A percentile compares a stretch with the other conserved stretches of the same genome.
phyloP scores from a whole-genome alignment of 805 yeast genomes.

The Danielia oregonensis region DNA sequence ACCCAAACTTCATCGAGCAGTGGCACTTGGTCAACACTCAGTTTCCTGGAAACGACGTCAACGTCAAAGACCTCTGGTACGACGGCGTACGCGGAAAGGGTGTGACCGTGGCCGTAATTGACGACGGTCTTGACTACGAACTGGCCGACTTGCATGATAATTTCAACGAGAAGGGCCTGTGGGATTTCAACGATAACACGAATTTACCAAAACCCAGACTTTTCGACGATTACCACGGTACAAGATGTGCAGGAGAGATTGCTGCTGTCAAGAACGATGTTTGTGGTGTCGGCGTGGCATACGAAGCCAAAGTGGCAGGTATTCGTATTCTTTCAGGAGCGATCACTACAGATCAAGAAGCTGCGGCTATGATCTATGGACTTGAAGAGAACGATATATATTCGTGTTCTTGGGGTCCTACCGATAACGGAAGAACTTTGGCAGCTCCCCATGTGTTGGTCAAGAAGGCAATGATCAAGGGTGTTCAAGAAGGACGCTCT shows the following conservation, averaged over 20 bases:
- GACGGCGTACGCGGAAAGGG: constrained; percentile 79
- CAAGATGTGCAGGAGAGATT: constrained; percentile 96
- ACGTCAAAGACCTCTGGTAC: constrained; percentile 82
- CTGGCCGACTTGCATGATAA: constrained; percentile 67
- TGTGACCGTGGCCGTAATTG: constrained; percentile 82
- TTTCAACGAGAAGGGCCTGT: constrained; percentile 77
- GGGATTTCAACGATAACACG: constrained; percentile 83
- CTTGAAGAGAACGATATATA: constrained; percentile 86
- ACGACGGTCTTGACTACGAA: constrained; percentile 89
- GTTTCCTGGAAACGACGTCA: constrained; percentile 79
- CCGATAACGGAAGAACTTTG: constrained; percentile 85
- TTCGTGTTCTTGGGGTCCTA: constrained; percentile 98
- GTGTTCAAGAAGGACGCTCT: constrained; percentile 75
- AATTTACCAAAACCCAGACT: constrained; percentile 77
- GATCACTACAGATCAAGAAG: constrained; percentile 85
- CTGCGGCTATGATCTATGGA: constrained; percentile 78
- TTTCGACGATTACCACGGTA: constrained; percentile 87
- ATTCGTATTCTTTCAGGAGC: constrained; percentile 81
- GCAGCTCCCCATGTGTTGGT: constrained; percentile 81
- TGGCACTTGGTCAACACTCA: constrained; percentile 87
- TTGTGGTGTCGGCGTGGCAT: constrained; percentile 98
- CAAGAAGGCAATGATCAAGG: constrained; percentile 77
- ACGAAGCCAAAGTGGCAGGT: constrained; percentile 80
- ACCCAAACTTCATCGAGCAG: constrained; percentile 79
- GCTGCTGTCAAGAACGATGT: constrained; percentile 83